Evolutionary conservation across 345 rosid genomes (phyloP).

Genomic region (Syzygium oleosum): DNA sequence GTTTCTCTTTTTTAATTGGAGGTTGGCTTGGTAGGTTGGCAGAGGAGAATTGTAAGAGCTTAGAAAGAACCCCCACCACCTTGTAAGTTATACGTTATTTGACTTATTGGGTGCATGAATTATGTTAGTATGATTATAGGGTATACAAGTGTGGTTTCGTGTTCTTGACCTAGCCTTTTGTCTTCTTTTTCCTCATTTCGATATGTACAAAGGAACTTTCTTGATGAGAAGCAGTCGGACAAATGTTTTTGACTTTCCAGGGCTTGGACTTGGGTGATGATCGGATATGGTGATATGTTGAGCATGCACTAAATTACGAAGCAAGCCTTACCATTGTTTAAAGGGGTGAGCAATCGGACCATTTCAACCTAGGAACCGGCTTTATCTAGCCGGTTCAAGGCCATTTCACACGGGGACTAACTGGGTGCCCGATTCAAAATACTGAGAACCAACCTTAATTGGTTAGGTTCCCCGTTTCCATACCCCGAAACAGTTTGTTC

Average conservation of each 20-base stretch:
- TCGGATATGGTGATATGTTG: not conserved
- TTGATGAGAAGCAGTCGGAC: not conserved
- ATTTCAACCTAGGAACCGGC: not conserved
- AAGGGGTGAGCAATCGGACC: accelerated
- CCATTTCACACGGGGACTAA: not conserved
- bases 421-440: not conserved
- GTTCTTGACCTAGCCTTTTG: not conserved
- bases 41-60: not conserved
- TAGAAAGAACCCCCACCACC: not conserved
- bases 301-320: not conserved
- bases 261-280: not conserved
- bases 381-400: not conserved
- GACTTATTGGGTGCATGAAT: not conserved
- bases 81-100: not conserved
- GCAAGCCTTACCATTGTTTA: not conserved
- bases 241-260: not conserved
- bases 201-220: not conserved
- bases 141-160: not conserved
- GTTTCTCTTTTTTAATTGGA: not conserved
- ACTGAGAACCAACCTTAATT: not conserved
- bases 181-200: not conserved
- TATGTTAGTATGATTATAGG: not conserved
- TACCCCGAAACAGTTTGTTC: not conserved
- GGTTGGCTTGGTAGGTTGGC: not conserved
- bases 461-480: not conserved